A percentile compares a stretch with the other conserved stretches of the same genome.
These are phyloP conservation scores for Ogataea populi-albae DNA, from an alignment of 805 yeast genomes.

Conservation along the genomic window DNA sequence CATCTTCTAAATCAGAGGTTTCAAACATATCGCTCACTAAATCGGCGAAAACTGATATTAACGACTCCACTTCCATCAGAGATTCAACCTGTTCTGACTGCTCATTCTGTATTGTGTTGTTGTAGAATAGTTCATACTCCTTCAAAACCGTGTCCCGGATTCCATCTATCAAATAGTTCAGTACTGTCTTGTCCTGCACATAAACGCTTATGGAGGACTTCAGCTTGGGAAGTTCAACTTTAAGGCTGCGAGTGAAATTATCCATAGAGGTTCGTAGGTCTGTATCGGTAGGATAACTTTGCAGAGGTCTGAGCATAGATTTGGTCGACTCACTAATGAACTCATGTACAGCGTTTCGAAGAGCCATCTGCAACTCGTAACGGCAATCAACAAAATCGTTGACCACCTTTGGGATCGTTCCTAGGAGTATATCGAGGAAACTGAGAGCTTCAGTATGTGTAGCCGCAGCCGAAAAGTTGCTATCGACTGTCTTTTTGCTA, in stretches of 20 bases:
- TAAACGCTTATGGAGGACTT: constrained; percentile 50
- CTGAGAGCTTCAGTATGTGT: constrained; percentile 7
- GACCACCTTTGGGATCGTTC: constrained; percentile 74
- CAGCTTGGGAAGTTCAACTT: constrained; percentile 54
- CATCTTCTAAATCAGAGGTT: constrained; percentile 15
- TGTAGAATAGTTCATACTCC: constrained; percentile 55
- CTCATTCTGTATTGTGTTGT: constrained; percentile 27
- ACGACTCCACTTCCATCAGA: constrained; percentile 62
- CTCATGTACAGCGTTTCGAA: constrained; percentile 66
- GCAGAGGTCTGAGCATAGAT: constrained; percentile 48
- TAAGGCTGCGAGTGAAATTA: constrained; percentile 48
- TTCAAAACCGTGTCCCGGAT: constrained; percentile 58
- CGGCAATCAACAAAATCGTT: constrained; percentile 78
- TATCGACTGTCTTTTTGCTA: constrained; percentile 20
- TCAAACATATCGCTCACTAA: constrained; percentile 32
- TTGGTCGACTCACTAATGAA: constrained; percentile 59
- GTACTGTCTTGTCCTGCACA: constrained; percentile 53
- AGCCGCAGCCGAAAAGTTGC: constrained; percentile 16
- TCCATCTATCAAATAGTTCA: constrained; percentile 57
- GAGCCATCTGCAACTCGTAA: constrained; percentile 66
- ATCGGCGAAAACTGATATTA: constrained; percentile 39
- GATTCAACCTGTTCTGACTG: constrained; percentile 38
- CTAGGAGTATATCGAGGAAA: constrained; percentile 35
- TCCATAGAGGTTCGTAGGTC: constrained; percentile 18
- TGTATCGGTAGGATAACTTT: constrained; percentile 15